A percentile compares a stretch with the other conserved stretches of the same genome.
These are phyloP conservation scores for Trichophyton rubrum DNA, from an alignment of 2,329 filamentous ascomycete species.

Conservation along the genomic window DNA sequence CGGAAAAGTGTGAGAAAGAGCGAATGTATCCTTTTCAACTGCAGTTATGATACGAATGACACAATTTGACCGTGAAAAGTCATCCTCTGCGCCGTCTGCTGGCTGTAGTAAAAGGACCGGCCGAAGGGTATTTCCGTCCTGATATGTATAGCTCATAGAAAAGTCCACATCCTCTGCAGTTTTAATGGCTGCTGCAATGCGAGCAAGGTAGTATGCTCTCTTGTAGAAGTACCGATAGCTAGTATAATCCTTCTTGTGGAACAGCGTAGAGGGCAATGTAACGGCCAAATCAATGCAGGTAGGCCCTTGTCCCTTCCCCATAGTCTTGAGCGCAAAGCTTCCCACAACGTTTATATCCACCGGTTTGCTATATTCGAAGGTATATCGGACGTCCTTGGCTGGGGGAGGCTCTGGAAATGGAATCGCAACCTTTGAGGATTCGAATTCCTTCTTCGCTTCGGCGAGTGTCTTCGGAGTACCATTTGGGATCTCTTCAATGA, in stretches of 20 bases:
- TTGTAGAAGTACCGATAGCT: conserved; percentile 94
- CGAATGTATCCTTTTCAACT: conserved; percentile 56
- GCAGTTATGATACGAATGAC: conserved; percentile 67
- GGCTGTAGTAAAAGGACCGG: conserved; percentile 48
- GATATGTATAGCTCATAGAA: conserved; percentile 49
- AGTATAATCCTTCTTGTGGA: conserved; percentile 90
- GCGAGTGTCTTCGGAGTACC: conserved; percentile 40
- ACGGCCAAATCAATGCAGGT: conserved; percentile 66
- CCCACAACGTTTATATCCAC: conserved; percentile 74
- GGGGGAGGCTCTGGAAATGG: conserved; percentile 79
- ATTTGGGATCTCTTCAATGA: conserved; percentile 46
- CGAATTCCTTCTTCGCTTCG: conserved; percentile 55
- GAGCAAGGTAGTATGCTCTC: conserved; percentile 79
- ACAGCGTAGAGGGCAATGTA: conserved; percentile 65
- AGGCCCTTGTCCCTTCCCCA: conserved; percentile 49
- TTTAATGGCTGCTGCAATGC: conserved; percentile 59
- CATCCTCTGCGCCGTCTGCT: conserved; percentile 22
- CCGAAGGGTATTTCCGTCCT: conserved; percentile 63
- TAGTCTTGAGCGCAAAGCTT: conserved; percentile 68
- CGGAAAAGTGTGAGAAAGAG: conserved; percentile 56
- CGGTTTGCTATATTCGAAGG: conserved; percentile 64
- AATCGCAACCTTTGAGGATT: conserved; percentile 57
- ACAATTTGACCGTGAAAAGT: conserved; percentile 35
- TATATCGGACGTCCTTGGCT: conserved; percentile 63
- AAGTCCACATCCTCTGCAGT: conserved; percentile 43